Base-by-base conservation (phyloP, 768 basidiomycete species). In the Boletales sp. region DNA sequence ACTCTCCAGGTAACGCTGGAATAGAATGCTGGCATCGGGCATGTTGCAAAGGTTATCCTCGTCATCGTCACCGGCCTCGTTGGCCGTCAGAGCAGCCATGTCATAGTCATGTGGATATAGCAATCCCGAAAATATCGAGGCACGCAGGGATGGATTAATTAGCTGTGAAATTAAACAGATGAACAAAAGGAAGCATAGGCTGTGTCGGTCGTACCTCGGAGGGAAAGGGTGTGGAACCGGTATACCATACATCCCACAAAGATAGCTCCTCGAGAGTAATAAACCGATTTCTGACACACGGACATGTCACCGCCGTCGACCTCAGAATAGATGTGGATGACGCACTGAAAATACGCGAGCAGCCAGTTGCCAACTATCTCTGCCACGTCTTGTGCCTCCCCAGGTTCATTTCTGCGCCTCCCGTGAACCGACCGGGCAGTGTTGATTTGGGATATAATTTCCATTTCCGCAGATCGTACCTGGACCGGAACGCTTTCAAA, bases 201-300 rank as follows among this genome's bases (percentile, higher is more conserved):
- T 9, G 18, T 3, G 42, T 31, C 31, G 19, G 14, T 58, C 72
- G 41, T 54, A 88, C 87, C 71, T 90, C 85, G 11, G 77, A 75
- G 3, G 87, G 83, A 53, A 87, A 86, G 1, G 82, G 78, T 3
- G 79, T 73, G 7, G 68, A 61, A 5, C 86, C 84, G 0, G 83
- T 88, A 50, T 83, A 87, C 86, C 86, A 90, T 9, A 88, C 65
- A 48, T 85, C 82, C 81, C 84, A 89, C 28, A 90, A 66, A 13
- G 68, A 64, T 2, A 66, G 51, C 6, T 76, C 74, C 48, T 86
- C 84, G 0, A 82, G 70, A 4, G 77, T 71, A 13, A 69, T 53
- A 10, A 80, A 54, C 13, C 72, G 65, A 8, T 64, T 63, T 44
- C 83, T 86, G 55, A 43, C 44, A 52, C 39, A 31, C 37, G 46